phyloP scores from a whole-genome alignment of 2,329 filamentous ascomycete species.

The Fusarium longipes region DNA sequence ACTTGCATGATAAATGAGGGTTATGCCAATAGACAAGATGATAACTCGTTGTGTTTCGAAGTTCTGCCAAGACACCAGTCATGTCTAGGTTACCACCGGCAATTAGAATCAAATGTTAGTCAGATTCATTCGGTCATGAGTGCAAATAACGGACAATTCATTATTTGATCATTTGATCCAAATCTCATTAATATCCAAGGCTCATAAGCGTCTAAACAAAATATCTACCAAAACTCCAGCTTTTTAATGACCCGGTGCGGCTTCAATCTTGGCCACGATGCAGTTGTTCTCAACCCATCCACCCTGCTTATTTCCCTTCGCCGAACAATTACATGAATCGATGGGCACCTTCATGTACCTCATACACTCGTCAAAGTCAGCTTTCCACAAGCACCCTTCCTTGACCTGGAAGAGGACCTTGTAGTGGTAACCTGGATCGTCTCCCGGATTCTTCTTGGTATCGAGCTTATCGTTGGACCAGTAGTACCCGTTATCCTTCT shows the following conservation, averaged over 20 bases:
- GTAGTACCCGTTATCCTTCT: not conserved
- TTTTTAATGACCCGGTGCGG: not conserved
- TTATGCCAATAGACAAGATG: too few species aligned
- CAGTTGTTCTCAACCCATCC: conserved; percentile 36
- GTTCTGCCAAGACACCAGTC: too few species aligned
- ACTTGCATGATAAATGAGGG: too few species aligned
- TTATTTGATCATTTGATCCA: too few species aligned
- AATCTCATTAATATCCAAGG: not conserved
- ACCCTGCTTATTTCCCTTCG: conserved; percentile 23
- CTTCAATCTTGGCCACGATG: conserved; percentile 1
- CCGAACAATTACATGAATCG: conserved; percentile 43
- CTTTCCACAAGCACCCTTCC: conserved; percentile 35
- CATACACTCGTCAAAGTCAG: conserved; percentile 36
- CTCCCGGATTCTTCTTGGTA: conserved; percentile 12
- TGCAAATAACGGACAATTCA: too few species aligned
- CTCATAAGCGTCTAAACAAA: not conserved
- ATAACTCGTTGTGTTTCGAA: too few species aligned
- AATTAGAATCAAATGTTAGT: too few species aligned
- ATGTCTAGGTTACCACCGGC: too few species aligned
- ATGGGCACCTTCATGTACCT: conserved; percentile 42
- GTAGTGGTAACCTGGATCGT: conserved; percentile 21
- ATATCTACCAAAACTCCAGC: not conserved
- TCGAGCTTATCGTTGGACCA: conserved; percentile 19
- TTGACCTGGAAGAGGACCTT: conserved; percentile 10
- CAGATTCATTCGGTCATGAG: too few species aligned